A percentile compares a stretch with the other conserved stretches of the same genome.
These are phyloP conservation scores for Gymnopilus junonius DNA, from an alignment of 768 basidiomycete species.

Conservation along the genomic window DNA sequence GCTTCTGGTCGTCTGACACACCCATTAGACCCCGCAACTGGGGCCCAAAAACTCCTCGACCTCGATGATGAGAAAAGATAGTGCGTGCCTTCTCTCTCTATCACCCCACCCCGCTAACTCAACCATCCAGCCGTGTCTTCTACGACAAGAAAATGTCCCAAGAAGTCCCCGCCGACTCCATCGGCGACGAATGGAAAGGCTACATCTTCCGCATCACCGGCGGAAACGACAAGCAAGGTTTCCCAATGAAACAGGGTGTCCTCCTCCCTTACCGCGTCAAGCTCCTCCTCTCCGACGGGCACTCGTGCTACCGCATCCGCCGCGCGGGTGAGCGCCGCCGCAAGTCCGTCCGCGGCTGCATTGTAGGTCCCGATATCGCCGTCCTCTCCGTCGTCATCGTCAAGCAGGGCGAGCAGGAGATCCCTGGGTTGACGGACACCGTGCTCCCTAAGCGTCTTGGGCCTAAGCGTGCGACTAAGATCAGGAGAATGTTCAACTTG, in stretches of 20 bases:
- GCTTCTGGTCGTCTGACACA: slow-evolving; percentile 17
- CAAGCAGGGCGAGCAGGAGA: slow-evolving; percentile 92
- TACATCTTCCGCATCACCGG: slow-evolving; percentile 97
- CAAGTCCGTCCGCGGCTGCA: slow-evolving; percentile 98
- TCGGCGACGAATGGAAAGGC: slow-evolving; percentile 97
- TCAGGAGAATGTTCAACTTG: slow-evolving; percentile 96
- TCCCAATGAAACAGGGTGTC: slow-evolving; percentile 99
- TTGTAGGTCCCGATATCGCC: slow-evolving; percentile 95
- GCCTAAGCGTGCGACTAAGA: slow-evolving; percentile 97
- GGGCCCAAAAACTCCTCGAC: slow-evolving; percentile 95
- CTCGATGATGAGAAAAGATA: slow-evolving; percentile 89
- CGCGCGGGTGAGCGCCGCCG: slow-evolving; percentile 96
- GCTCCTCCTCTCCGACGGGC: slow-evolving; percentile 93
- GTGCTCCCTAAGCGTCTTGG: slow-evolving; percentile 95
- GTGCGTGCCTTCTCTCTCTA: slow-evolving; percentile 44
- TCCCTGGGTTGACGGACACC: slow-evolving; percentile 90
- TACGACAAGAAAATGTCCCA: slow-evolving; percentile 97
- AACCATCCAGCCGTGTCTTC: slow-evolving; percentile 91
- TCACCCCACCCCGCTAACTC: not conserved
- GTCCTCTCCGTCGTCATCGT: slow-evolving; percentile 93
- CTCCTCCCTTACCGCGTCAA: slow-evolving; percentile 92
- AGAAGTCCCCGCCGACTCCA: slow-evolving; percentile 87
- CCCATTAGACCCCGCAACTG: slow-evolving; percentile 98
- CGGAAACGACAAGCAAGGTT: slow-evolving; percentile 98
- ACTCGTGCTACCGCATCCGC: slow-evolving; percentile 96